These are phyloP conservation scores for Irpex lacteus DNA, from an alignment of 1,284 basidiomycete species.

Conservation along the genomic window DNA sequence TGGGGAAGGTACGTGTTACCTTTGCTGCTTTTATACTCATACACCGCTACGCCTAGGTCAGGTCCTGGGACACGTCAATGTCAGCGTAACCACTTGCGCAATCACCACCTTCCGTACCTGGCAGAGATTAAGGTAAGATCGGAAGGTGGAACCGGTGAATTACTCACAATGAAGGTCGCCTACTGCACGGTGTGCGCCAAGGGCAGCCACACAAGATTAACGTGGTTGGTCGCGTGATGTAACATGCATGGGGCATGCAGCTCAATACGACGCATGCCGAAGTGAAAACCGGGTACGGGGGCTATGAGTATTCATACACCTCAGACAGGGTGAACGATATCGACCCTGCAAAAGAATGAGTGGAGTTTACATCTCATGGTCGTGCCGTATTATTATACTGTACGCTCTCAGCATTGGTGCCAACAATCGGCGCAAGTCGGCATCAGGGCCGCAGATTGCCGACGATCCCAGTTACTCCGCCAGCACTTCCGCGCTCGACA, in stretches of 20 bases:
- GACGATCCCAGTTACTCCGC: background rate
- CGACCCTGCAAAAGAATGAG: background rate
- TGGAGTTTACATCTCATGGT: background rate
- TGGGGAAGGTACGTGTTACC: background rate
- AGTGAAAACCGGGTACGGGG: background rate
- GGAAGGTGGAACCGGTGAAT: background rate
- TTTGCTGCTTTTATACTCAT: background rate
- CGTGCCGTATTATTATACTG: background rate
- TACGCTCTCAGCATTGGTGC: background rate
- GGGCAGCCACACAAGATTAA: background rate
- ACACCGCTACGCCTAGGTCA: background rate
- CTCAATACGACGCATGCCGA: background rate
- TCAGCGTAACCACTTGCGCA: background rate
- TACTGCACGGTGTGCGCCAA: background rate
- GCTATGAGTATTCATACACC: background rate
- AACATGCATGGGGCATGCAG: background rate
- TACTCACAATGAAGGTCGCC: background rate
- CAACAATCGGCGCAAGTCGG: background rate
- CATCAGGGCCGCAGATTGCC: background rate
- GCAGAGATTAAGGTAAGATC: background rate
- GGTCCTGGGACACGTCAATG: background rate
- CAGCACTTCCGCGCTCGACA: background rate
- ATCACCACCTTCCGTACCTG: background rate
- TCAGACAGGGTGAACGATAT: background rate
- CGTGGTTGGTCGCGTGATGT: background rate